Evolutionary conservation across 1,284 basidiomycete genomes (phyloP).

Genomic region (Porodaedalea pini): DNA sequence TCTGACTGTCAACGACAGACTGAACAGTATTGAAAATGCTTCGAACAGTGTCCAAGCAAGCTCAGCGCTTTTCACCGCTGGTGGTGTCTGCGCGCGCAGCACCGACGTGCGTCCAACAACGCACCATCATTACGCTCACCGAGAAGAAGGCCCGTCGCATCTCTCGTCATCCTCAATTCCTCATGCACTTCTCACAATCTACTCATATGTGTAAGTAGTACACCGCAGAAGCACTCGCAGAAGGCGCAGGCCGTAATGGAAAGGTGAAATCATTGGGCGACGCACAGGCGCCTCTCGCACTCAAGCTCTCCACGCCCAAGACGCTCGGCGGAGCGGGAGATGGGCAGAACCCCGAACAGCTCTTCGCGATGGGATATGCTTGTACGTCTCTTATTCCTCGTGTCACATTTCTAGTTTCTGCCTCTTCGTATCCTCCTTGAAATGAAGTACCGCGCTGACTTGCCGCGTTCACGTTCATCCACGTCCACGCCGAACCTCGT

Average conservation of each 20-base stretch:
- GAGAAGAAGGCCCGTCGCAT: slow-evolving; percentile 15
- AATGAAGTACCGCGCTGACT: too few species aligned
- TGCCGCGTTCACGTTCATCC: too few species aligned
- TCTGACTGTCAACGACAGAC: too few species aligned
- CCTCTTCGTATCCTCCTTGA: too few species aligned
- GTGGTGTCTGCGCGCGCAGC: neutral
- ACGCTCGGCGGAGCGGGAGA: slow-evolving; percentile 52
- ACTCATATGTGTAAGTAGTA: slow-evolving; percentile 36
- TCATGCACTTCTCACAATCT: neutral
- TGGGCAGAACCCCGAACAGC: slow-evolving; percentile 59
- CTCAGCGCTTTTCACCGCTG: neutral
- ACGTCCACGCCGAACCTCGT: neutral
- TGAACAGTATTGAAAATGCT: too few species aligned
- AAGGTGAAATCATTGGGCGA: slow-evolving; percentile 41
- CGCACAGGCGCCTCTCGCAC: slow-evolving; percentile 36
- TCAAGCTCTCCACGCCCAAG: slow-evolving; percentile 50
- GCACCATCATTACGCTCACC: slow-evolving; percentile 13
- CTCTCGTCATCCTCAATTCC: neutral
- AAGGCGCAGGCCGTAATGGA: slow-evolving; percentile 52
- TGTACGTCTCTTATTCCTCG: slow-evolving; percentile 32
- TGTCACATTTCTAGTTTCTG: too few species aligned
- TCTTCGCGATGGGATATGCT: slow-evolving; percentile 61
- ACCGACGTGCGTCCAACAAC: neutral
- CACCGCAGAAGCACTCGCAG: slow-evolving; percentile 49
- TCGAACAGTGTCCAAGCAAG: neutral